phyloP scores from a whole-genome alignment of 2,329 filamentous ascomycete species.

The Aspergillus ruber region DNA sequence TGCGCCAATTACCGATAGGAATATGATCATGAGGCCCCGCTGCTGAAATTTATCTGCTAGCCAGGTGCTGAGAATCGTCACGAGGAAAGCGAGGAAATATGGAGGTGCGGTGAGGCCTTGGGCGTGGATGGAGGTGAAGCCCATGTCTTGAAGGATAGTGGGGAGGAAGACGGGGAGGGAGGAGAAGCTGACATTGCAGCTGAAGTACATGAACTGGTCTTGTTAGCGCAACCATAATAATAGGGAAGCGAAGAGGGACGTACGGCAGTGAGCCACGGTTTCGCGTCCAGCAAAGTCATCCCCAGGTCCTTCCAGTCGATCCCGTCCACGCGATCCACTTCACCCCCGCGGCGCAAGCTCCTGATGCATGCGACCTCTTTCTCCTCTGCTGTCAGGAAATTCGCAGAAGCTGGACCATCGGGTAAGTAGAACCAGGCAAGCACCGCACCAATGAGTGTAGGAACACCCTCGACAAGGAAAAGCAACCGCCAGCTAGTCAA shows the following conservation, averaged over 20 bases:
- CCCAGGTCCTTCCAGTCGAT: slow-evolving; percentile 45
- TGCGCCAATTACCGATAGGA: slow-evolving; percentile 52
- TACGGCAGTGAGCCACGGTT: slow-evolving; percentile 45
- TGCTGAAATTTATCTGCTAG: slow-evolving; percentile 61
- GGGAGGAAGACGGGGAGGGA: slow-evolving; percentile 61
- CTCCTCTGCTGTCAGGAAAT: slow-evolving; percentile 53
- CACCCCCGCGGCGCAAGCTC: slow-evolving; percentile 49
- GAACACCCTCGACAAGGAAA: slow-evolving; percentile 60
- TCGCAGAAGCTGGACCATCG: slow-evolving; percentile 47
- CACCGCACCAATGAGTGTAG: slow-evolving; percentile 50
- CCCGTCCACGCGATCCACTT: slow-evolving; percentile 33
- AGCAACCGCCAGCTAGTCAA: slow-evolving; percentile 60
- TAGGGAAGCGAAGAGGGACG: slow-evolving; percentile 11
- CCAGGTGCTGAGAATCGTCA: slow-evolving; percentile 56
- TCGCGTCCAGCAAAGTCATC: slow-evolving; percentile 38
- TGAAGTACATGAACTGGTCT: slow-evolving; percentile 50
- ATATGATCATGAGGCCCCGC: slow-evolving; percentile 55
- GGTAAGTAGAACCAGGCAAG: slow-evolving; percentile 51
- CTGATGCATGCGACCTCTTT: slow-evolving; percentile 51
- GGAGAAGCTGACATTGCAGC: slow-evolving; percentile 59
- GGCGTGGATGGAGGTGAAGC: slow-evolving; percentile 59
- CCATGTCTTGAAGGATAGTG: slow-evolving; percentile 59
- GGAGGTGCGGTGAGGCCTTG: slow-evolving; percentile 68
- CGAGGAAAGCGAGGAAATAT: slow-evolving; percentile 60
- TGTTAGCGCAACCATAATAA: slow-evolving; percentile 3